Base-by-base conservation (phyloP, 148 eudicot genomes). In the Chenopodium suecicum region DNA sequence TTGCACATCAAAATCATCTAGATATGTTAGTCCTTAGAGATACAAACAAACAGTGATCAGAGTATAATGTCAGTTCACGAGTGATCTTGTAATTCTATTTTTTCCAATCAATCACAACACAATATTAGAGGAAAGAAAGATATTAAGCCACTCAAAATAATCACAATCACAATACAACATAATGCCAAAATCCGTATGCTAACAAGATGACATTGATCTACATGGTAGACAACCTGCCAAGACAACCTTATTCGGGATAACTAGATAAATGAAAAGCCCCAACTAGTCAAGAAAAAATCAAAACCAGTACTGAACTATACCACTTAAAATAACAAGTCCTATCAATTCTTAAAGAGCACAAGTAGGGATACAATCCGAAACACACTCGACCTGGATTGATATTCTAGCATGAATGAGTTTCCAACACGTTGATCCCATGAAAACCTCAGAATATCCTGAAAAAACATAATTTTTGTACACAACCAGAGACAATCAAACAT, bases 381-480 rank as follows among this genome's bases (percentile, higher is more conserved):
- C 80, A 74, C 77, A 85, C 80, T 78, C 72, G 85, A 85, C 87
- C 89, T 87, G 87, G 82, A 67, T 76, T 76, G 70, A 29, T 77
- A 84, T 20, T 67, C 60, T 77, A 75, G 80, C 76, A 85, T 68
- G 87, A 72, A 78, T 19, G 89, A 73, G 77, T 69, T 65, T 83
- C 88, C 85, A 80, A 87, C 82, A 87, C 7, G 84, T 68, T 73
- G 84, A 76, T 74, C 84, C 84, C 86, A 87, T 69, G 82, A 83
- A 87, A 80, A 85, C 84, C 81, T 87, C 87, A 87, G 84, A 77
- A 74, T 50, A 77, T 66, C 89, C 87, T 85, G 87, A 77, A 82
- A 85, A 85, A 67, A 82, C 87, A 85, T 78, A 81, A 54, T 80
- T 71, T 71, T 73, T 52, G 29, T 74, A 79, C 54, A 58, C 80